Conservation (phyloP, 495 filamentous ascomycete genomes). For the Chaetomium fimeti region DNA sequence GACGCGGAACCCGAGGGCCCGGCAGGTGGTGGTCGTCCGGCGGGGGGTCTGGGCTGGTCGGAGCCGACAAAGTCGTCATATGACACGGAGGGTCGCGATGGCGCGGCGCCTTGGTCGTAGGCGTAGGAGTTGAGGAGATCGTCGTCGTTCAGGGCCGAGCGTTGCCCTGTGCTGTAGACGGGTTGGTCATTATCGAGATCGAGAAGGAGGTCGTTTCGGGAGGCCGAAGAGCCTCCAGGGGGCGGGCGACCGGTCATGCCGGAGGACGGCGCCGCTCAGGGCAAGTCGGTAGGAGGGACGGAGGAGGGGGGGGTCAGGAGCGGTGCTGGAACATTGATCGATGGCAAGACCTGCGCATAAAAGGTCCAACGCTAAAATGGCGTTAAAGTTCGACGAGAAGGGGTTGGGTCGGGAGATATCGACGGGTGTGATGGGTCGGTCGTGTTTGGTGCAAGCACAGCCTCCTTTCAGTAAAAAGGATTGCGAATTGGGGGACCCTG, state of each 20-base stretch:
- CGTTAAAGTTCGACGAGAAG: not conserved
- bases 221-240: constrained; percentile 57
- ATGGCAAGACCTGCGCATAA: not conserved
- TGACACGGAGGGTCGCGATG: constrained; percentile 78
- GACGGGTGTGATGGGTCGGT: constrained; percentile 16
- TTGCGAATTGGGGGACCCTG: constrained; percentile 18
- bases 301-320: not conserved
- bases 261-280: constrained; percentile 27
- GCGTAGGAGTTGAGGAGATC: constrained; percentile 68
- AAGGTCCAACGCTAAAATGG: not conserved
- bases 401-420: not conserved
- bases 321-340: constrained; percentile 8
- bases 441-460: constrained; percentile 27
- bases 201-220: constrained; percentile 68
- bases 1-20: constrained; percentile 39
- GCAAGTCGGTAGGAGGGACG: not conserved
- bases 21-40: constrained; percentile 43
- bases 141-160: constrained; percentile 73
- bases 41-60: constrained; percentile 41
- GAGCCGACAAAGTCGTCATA: constrained; percentile 93
- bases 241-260: constrained; percentile 70
- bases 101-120: constrained; percentile 60
- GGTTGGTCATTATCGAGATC: constrained; percentile 70
- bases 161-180: constrained; percentile 67
- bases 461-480: constrained; percentile 24